Base-by-base conservation (phyloP, 176 grass and related monocot genomes). In the Lolium multiflorum region DNA sequence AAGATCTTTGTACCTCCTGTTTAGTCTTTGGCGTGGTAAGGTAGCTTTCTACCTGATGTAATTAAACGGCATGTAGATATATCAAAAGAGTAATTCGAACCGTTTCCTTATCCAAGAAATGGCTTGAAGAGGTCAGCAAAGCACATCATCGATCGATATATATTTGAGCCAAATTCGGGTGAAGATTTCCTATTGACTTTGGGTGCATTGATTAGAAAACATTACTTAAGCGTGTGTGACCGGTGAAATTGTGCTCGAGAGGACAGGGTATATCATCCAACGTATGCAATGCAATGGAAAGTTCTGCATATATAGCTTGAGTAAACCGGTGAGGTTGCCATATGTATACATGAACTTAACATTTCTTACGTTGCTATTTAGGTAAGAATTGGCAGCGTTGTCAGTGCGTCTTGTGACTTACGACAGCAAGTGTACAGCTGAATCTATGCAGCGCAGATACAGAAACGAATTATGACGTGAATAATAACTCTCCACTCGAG, bases 61-160 rank as follows among this genome's bases (percentile, higher is more conserved):
- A 35, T 35, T 35, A 58, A 66, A 65, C 13, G 51, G 22, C 22
- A 51, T 15, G 31, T 56, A 64, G 3, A 60, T 0, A 68, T 17
- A 28, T 44, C 46, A 64, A 74, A 72, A 73, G 14, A 74, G 0
- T 16, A 17, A 63, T 11, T 55, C 56, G 44, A 46, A 17, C 47
- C 16, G 65, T 11, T 6, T 64, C 24, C 61, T 54, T 68, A 80
- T 76, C 60, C 49, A 76, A 38, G 76, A 20, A 47, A 59, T 71
- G 20, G 26, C 38, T 70, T 48, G 52, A 83, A 83, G 25, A 25
- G 72, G 41, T 89, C 50, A 76, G 58, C 37, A 76, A 58, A 76
- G 17, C 47, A 64, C 35, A 6, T 1, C 31, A 48, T 20, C 6
- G 7, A 4, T 11, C 0, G 2, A 57, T 9, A 48, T 57, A 58